A percentile compares a stretch with the other conserved stretches of the same genome.
phyloP scores from a whole-genome alignment of 768 basidiomycete genomes.

The Cystofilobasidium macerans region DNA sequence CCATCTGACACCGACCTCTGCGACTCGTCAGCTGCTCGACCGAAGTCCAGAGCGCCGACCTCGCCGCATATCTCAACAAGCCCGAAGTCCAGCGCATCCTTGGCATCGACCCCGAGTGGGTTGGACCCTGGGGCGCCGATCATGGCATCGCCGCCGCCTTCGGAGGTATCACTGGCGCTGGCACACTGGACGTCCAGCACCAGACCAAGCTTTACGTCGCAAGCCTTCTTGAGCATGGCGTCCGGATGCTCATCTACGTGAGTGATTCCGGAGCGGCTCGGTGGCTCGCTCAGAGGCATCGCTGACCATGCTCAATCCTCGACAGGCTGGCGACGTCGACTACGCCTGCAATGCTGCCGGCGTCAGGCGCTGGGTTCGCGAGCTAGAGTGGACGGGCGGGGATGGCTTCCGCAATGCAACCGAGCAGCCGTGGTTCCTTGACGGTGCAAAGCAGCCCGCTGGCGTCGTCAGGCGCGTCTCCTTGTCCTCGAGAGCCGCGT shows the following conservation, averaged over 20 bases:
- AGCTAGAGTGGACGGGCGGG: constrained; percentile 6
- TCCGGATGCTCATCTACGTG: constrained; percentile 63
- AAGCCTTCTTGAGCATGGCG: constrained; percentile 59
- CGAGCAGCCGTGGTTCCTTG: constrained; percentile 6
- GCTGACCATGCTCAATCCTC: too few species aligned
- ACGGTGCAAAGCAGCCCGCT: not conserved
- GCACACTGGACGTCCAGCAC: constrained; percentile 8
- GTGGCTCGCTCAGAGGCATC: too few species aligned
- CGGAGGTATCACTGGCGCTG: constrained; percentile 46
- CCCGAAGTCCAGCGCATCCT: not conserved
- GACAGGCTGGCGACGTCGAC: constrained; percentile 7
- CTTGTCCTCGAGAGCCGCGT: too few species aligned
- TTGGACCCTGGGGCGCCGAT: constrained; percentile 45
- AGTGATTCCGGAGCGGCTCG: too few species aligned
- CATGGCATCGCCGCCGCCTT: constrained; percentile 51
- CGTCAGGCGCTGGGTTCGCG: not conserved
- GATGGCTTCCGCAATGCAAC: not conserved
- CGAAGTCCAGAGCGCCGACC: not conserved
- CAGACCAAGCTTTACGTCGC: constrained; percentile 51
- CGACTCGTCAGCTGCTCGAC: constrained; percentile 17
- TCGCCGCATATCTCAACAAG: constrained; percentile 11
- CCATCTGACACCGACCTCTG: not conserved
- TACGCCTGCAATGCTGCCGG: constrained; percentile 18
- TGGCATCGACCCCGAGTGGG: constrained; percentile 20
- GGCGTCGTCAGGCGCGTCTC: not conserved